A percentile compares a stretch with the other conserved stretches of the same genome.
phyloP scores from a whole-genome alignment of 352 stramenopile genomes.

The Thraustotheca clavata region DNA sequence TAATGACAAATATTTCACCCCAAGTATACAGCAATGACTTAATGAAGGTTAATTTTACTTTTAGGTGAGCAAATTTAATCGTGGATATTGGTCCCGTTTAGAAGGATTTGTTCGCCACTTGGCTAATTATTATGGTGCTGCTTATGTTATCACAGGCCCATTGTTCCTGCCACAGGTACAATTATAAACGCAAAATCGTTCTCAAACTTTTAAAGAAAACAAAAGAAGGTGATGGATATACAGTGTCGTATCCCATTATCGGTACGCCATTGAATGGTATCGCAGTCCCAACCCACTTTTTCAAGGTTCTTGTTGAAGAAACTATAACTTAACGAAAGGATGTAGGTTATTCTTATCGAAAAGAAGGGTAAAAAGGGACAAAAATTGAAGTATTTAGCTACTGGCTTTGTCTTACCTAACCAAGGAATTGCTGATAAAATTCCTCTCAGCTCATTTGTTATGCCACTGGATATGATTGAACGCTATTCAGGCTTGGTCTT shows the following conservation, averaged over 20 bases:
- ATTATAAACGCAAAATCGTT: background rate
- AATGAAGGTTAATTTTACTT: background rate
- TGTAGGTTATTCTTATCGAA: background rate
- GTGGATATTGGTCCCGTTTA: slow-evolving; percentile 78
- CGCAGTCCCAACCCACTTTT: slow-evolving; percentile 94
- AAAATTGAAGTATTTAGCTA: slow-evolving; percentile 26
- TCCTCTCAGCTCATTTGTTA: slow-evolving; percentile 77
- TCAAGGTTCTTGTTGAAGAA: slow-evolving; percentile 89
- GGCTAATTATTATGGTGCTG: slow-evolving; percentile 55
- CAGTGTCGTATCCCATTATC: slow-evolving; percentile 67
- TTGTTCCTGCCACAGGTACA: slow-evolving; percentile 85
- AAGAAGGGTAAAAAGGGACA: background rate
- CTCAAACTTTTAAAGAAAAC: slow-evolving; percentile 40
- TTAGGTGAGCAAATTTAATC: slow-evolving; percentile 71
- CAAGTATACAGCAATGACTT: slow-evolving; percentile 59
- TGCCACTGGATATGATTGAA: slow-evolving; percentile 88
- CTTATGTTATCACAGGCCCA: slow-evolving; percentile 90
- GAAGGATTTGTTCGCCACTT: slow-evolving; percentile 83
- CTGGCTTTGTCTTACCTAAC: slow-evolving; percentile 94
- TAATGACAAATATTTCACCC: slow-evolving; percentile 93
- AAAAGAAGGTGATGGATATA: slow-evolving; percentile 50
- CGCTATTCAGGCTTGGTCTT: slow-evolving; percentile 89
- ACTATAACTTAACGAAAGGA: background rate
- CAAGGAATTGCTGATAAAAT: slow-evolving; percentile 62
- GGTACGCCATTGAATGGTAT: slow-evolving; percentile 82